Conservation (phyloP, 768 basidiomycete genomes). For the Naganishia vaughanmartiniae region DNA sequence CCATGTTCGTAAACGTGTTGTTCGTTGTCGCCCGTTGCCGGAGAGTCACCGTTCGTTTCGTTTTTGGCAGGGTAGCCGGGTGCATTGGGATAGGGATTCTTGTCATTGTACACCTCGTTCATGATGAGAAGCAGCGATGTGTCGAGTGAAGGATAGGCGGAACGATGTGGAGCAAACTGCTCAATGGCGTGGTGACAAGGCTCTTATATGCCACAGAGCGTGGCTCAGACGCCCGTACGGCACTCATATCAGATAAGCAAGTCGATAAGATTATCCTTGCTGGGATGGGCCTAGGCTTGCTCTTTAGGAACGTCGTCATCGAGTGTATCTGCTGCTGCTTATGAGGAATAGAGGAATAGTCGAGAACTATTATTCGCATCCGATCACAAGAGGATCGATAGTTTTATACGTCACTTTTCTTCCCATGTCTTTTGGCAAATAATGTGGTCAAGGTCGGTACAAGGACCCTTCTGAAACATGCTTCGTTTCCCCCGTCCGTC, state of each 20-base stretch:
- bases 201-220: not conserved
- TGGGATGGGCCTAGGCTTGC: not conserved
- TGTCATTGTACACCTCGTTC: not conserved
- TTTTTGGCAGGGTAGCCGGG: not conserved
- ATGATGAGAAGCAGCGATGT: not conserved
- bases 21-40: not conserved
- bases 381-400: too few species aligned
- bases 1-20: not conserved
- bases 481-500: too few species aligned
- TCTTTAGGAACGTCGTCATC: not conserved
- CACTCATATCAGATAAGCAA: not conserved
- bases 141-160: not conserved
- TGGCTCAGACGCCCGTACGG: too few species aligned
- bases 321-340: not conserved
- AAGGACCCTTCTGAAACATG: too few species aligned
- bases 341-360: too few species aligned
- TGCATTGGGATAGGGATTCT: constrained; percentile 3
- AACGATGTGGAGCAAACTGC: not conserved
- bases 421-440: too few species aligned
- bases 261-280: not conserved
- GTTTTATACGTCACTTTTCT: too few species aligned
- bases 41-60: not conserved
- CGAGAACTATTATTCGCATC: not conserved
- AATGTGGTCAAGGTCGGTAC: too few species aligned
- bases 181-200: not conserved